Base-by-base conservation (phyloP, 2,329 filamentous ascomycete species). In the Penicillium rolfsii region DNA sequence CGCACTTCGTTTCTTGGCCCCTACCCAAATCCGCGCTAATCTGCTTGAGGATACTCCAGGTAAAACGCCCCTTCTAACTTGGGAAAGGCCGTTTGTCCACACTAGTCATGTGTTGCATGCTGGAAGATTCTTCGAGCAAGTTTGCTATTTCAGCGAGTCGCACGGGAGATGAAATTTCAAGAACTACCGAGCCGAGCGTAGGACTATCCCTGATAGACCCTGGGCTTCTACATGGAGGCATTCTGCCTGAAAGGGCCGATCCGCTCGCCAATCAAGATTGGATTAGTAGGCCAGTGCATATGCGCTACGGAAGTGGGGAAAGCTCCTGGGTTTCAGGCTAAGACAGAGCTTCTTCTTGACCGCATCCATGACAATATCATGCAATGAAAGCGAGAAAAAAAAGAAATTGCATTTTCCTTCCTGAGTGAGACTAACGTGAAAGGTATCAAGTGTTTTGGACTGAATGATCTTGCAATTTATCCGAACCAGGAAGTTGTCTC, bases 181-280 rank as follows among this genome's bases (percentile, higher is more conserved):
- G 16, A 40, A 40, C 36, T 40, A 40, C 36, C 36, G 36, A 40
- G 36, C 14, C n/a, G 9, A 40, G 36, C 16, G 36, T n/a, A 40
- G 16, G 36, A 40, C 8, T 16, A 6, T 40, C 36, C 16, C 3
- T 6, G 12, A 40, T 16, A 40, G n/a, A 14, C 36, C 36, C 4
- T 5, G 36, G 8, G 36, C 16, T 30, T 5, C 24, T n/a, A 50
- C 1, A 30, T 6, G 11, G 26, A 30, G 43, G 46, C 16, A 14
- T 50, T 33, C 35, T 50, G 46, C 46, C 46, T 49, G 12, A 49
- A 49, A 49, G 24, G 16, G 26, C 16, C 22, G 46, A 49, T 49
- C 46, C 26, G 26, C 24, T 28, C 24, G 46, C 8, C 12, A 9
- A n/a, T 28, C 11, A n/a, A 26, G 14, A 49, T 26, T 30, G 46